Evolutionary conservation across 2,329 filamentous ascomycete genomes (phyloP).

Genomic region (Microcyclospora tardicrescens): DNA sequence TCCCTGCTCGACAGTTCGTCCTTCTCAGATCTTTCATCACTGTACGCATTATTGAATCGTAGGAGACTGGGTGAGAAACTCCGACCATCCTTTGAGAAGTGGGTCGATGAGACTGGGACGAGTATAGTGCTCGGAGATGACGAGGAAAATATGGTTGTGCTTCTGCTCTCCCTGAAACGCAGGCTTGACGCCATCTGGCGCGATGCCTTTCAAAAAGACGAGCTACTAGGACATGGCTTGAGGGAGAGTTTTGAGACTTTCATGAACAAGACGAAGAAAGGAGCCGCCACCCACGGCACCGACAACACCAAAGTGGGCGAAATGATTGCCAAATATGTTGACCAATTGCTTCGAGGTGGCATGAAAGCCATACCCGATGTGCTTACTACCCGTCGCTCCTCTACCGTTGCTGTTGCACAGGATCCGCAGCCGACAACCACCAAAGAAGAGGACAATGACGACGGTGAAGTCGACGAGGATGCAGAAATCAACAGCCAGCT

Average conservation of each 20-base stretch:
- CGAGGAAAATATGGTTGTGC: conserved; percentile 73
- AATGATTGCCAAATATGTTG: conserved; percentile 97
- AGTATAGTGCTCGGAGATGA: conserved; percentile 64
- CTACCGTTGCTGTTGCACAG: conserved; percentile 8
- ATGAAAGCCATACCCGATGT: conserved; percentile 67
- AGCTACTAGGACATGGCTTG: conserved; percentile 63
- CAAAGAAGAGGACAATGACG: conserved; percentile 41
- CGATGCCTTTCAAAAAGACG: conserved; percentile 62
- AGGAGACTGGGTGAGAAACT: conserved; percentile 58
- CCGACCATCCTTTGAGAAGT: conserved; percentile 60
- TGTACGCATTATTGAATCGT: conserved; percentile 67
- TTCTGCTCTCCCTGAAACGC: conserved; percentile 67
- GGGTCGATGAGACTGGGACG: conserved; percentile 64
- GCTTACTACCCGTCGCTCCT: conserved; percentile 40
- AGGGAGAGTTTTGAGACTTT: conserved; percentile 78
- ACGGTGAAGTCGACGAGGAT: conserved; percentile 70
- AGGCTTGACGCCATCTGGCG: conserved; percentile 65
- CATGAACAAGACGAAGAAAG: conserved; percentile 76
- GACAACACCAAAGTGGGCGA: conserved; percentile 91
- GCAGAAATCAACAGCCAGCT: conserved; percentile 83
- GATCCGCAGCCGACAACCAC: conserved; percentile 39
- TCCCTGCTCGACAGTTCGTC: conserved; percentile 61
- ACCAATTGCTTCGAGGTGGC: conserved; percentile 74
- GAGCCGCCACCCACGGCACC: conserved; percentile 57
- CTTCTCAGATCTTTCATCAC: conserved; percentile 54